phyloP scores from a whole-genome alignment of 2,329 filamentous ascomycete genomes.

The Botrytis fragariae region DNA sequence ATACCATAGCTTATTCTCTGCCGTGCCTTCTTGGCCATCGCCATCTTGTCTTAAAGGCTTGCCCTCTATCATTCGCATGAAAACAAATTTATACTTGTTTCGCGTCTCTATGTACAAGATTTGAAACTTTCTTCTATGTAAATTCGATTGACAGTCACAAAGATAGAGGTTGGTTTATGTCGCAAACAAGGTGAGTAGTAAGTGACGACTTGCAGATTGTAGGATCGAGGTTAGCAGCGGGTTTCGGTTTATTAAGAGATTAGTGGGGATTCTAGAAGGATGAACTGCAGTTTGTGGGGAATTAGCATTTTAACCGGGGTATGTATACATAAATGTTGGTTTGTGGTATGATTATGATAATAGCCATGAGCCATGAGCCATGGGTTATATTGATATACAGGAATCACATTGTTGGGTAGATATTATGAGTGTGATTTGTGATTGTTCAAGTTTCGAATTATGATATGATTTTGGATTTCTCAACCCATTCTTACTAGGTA shows the following conservation, averaged over 20 bases:
- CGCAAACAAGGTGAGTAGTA: neutral
- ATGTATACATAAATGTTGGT: neutral
- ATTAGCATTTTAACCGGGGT: conserved; percentile 8
- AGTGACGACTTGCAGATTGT: conserved; percentile 7
- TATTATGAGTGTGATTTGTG: neutral
- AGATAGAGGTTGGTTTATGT: neutral
- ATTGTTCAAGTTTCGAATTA: neutral
- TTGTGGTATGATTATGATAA: neutral
- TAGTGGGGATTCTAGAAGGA: conserved; percentile 18
- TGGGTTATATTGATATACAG: neutral
- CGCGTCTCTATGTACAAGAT: neutral
- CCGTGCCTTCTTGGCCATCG: conserved; percentile 65
- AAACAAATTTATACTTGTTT: neutral
- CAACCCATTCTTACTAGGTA: neutral
- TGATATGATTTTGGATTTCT: neutral
- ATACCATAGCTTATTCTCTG: conserved; percentile 70
- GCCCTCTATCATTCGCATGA: neutral
- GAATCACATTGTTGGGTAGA: neutral
- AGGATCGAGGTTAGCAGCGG: conserved; percentile 9
- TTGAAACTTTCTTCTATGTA: neutral
- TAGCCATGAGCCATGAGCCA: neutral
- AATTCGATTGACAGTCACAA: neutral
- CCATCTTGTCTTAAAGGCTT: conserved; percentile 19
- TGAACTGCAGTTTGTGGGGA: conserved; percentile 21
- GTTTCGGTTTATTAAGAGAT: conserved; percentile 12